Conservation (phyloP, 2,329 filamentous ascomycete genomes). For the Anthostomella pinea region DNA sequence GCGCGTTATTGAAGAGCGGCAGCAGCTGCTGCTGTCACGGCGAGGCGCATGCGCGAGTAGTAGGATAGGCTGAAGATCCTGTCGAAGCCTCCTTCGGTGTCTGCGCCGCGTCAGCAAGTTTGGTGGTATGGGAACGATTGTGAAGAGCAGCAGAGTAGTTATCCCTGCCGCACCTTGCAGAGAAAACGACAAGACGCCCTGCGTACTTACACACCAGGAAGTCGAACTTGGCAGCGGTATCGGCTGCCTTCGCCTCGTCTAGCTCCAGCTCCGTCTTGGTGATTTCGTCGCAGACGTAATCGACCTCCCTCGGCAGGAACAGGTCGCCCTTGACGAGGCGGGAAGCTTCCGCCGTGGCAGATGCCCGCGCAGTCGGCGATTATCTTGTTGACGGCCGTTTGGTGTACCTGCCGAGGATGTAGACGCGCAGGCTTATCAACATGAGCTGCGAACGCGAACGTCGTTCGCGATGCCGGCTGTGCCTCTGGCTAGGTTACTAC, state of each 20-base stretch:
- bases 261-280: conserved; percentile 21
- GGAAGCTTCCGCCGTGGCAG: conserved; percentile 31
- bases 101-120: conserved; percentile 11
- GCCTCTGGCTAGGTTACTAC: conserved; percentile 20
- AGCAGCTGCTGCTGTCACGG: conserved; percentile 26
- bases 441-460: conserved; percentile 7
- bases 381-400: conserved; percentile 22
- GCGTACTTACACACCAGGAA: no score
- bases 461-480: conserved; percentile 23
- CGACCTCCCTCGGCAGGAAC: conserved; percentile 33
- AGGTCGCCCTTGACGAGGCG: conserved; percentile 33
- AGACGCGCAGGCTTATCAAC: conserved; percentile 27
- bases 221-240: conserved; percentile 28
- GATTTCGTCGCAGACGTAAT: conserved; percentile 30
- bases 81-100: conserved; percentile 32
- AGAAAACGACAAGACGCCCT: no score
- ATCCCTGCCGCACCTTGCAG: no score
- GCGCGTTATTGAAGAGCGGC: conserved; percentile 21
- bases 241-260: conserved; percentile 6
- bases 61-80: conserved; percentile 27
- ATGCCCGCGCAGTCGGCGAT: conserved; percentile 26
- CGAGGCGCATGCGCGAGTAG: conserved; percentile 32
- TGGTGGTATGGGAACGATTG: no score
- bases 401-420: conserved; percentile 31
- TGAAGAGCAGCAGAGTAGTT: no score